Evolutionary conservation across 139 green algal species (phyloP), one percentile per base, ranked within the genome.

Genomic region (Picochlorum sp.): DNA sequence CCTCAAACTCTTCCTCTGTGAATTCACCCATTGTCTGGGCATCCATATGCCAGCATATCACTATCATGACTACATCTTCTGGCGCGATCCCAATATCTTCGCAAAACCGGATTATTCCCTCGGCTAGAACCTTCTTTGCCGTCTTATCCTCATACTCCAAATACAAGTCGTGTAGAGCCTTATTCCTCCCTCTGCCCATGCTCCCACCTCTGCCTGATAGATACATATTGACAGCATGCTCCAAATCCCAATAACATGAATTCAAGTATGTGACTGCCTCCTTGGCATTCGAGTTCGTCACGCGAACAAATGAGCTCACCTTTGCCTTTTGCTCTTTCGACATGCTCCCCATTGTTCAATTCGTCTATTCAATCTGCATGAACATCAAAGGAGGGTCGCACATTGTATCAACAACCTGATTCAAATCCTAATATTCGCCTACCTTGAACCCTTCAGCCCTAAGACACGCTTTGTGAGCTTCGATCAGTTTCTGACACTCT

Each of bases 401-500:
- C n/a, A 54, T 20, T 26, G n/a, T 8, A 54, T 54, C 47, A 34
- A 59, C 0, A 59, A 37, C 2, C 8, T 59, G 5, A 9, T 34
- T 18, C 1, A 38, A 20, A 55, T 55, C 18, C n/a, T 34, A 16
- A 4, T 0, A 38, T n/a, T 14, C 4, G 20, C 51, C 13, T 16
- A 96, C 88, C 44, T 95, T 86, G 79, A 96, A 96, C 14, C 90
- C 90, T 67, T 97, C 90, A 16, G 82, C 66, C 13, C 90, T 68
- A 41, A 97, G 60, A 76, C 90, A 97, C 20, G 73, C 59, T 68
- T 95, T 95, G 78, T 97, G 90, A 0, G 87, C 85, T 60, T 97
- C 90, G 28, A 97, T 96, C 8, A 96, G 76, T 2, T 79, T 62
- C 45, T 81, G 49, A 63, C 87, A 94, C 65, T 82, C 75, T 2